Percentiles rank a stretch among this genome's conserved stretches.
phyloP scores from a whole-genome alignment of 1,139 yeast species.

The Debaryomyces robertsiae region DNA sequence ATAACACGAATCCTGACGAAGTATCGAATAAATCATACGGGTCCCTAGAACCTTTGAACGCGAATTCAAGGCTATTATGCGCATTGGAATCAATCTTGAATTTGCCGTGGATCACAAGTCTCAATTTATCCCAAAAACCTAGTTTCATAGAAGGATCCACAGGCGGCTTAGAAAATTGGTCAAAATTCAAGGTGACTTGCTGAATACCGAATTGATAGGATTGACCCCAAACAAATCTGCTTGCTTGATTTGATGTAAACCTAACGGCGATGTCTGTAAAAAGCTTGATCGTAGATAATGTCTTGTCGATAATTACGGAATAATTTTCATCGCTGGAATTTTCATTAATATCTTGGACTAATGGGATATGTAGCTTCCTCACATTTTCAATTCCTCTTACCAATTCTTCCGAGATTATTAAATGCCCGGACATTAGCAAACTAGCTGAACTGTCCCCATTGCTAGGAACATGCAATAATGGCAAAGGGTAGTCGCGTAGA shows the following conservation, averaged over 20 bases:
- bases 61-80: constrained; percentile 53
- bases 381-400: constrained; percentile 46
- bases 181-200: constrained; percentile 77
- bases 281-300: constrained; percentile 75
- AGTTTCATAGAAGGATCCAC: constrained; percentile 62
- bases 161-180: constrained; percentile 81
- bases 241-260: constrained; percentile 58
- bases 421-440: constrained; percentile 47
- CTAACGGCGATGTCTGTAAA: constrained; percentile 62
- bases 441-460: constrained; percentile 21
- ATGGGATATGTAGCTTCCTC: constrained; percentile 63
- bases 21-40: constrained; percentile 45
- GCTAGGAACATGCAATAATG: constrained; percentile 46
- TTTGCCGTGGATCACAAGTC: constrained; percentile 51
- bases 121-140: constrained; percentile 63
- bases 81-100: constrained; percentile 30
- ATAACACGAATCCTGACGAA: constrained; percentile 44
- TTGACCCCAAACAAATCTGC: constrained; percentile 83
- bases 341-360: constrained; percentile 42
- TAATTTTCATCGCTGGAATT: constrained; percentile 46
- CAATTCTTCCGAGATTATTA: constrained; percentile 51
- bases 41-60: constrained; percentile 50
- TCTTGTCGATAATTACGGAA: constrained; percentile 68
- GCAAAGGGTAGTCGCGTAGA: constrained; percentile 70
- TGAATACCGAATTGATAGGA: constrained; percentile 84